Conservation (phyloP, 140 eudicot species). For the Senecio squalidus region DNA sequence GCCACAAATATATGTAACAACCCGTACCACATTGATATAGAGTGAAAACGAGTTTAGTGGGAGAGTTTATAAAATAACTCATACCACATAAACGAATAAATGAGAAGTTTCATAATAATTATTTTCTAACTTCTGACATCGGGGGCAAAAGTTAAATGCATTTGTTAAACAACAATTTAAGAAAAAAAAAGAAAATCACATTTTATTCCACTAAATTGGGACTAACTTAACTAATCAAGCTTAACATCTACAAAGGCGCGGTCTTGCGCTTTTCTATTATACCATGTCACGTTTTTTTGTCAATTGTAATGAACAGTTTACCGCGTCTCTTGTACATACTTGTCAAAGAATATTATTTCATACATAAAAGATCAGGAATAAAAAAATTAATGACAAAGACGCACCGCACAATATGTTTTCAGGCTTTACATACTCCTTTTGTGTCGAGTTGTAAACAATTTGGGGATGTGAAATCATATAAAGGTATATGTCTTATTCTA, state of each 20-base stretch:
- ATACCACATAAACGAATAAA: too few relatives aligned
- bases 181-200: too few relatives aligned
- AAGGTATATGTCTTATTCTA: neutral
- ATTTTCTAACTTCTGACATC: too few relatives aligned
- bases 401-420: neutral
- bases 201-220: too few relatives aligned
- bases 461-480: slow-evolving; percentile 22
- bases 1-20: too few relatives aligned
- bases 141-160: too few relatives aligned
- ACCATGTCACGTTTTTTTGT: neutral
- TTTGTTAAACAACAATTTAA: too few relatives aligned
- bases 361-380: neutral
- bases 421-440: neutral
- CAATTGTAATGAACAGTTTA: neutral
- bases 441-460: neutral
- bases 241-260: slow-evolving; percentile 3
- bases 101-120: too few relatives aligned
- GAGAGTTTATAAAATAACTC: too few relatives aligned
- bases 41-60: too few relatives aligned
- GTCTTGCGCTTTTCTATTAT: neutral
- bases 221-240: neutral
- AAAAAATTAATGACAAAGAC: neutral
- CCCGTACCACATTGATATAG: too few relatives aligned
- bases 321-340: neutral
- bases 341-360: slow-evolving; percentile 11